Base-by-base conservation (phyloP, 371 early-diverging fungal genomes). In the Conidiobolus incongruus region DNA sequence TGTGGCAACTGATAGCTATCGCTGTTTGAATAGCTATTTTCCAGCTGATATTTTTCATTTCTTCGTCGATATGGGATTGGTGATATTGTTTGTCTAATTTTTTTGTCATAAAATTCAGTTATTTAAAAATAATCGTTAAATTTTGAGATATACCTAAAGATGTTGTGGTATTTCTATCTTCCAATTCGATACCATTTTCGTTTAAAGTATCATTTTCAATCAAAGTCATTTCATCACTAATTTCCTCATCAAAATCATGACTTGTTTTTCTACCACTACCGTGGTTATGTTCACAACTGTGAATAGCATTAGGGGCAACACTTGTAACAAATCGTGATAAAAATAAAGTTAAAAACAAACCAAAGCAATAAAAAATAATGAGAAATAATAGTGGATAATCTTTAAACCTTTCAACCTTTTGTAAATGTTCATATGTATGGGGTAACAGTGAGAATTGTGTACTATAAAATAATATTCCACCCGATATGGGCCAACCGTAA, bases 1-100 rank as follows among this genome's bases (percentile, higher is more conserved):
- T 83, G 60, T 81, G 84, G 8, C 80, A 55, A 8, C 74, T 71
- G 29, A 83, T 73, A 12, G 81, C 79, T 19, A 78, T 57, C 6
- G 80, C 78, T n/a, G 81, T 78, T 47, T 82, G 78, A 35, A 79
- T 56, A 24, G 77, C 83, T 36, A 75, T 70, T 19, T 23, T 35
- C 36, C 38, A 40, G 26, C 43, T 48, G 17, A 24, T 6, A 21
- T 10, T 35, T 35, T 15, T 20, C 37, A 17, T 30, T 50, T 7
- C 32, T 30, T 28, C 32, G 10, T 13, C 26, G 29, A 24, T 15
- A 34, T 13, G 28, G 15, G 6, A 8, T 33, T 17, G 34, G 11
- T 16, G 11, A 17, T 34, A 38, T 26, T 42, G 23, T 37, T 42
- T 38, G 17, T 31, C 12, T 33, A 24, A 13, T 4, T n/a, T 16